phyloP scores from a whole-genome alignment of 495 filamentous ascomycete species.

The Hypoxylon rickii region DNA sequence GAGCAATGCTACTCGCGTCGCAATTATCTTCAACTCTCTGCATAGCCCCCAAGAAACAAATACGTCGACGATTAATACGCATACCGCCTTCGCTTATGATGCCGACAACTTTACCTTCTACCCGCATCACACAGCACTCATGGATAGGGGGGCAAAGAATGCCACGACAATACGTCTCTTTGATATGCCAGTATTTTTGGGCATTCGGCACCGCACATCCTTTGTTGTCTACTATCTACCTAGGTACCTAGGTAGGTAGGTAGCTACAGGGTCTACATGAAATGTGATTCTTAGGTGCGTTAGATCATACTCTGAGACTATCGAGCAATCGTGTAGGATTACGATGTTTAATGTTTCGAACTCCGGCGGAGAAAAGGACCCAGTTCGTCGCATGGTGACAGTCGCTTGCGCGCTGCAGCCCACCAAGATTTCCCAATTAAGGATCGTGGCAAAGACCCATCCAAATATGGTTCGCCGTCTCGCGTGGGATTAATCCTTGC shows the following conservation, averaged over 20 bases:
- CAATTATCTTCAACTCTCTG: slow-evolving; percentile 1
- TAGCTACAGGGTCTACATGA: too few relatives aligned
- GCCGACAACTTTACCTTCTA: slow-evolving; percentile 2
- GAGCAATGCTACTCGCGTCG: slow-evolving; percentile 10
- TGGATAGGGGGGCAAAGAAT: too few relatives aligned
- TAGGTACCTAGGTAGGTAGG: too few relatives aligned
- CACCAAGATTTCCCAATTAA: slow-evolving; percentile 20
- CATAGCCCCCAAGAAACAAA: slow-evolving; percentile 12
- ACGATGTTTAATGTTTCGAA: background rate
- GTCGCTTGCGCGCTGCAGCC: slow-evolving; percentile 21
- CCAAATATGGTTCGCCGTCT: slow-evolving; percentile 22
- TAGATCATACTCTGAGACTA: background rate
- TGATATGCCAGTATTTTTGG: too few relatives aligned
- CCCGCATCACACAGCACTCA: too few relatives aligned
- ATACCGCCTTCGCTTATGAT: slow-evolving; percentile 28
- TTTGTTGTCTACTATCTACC: too few relatives aligned
- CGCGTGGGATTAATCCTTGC: slow-evolving; percentile 32
- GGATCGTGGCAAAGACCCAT: slow-evolving; percentile 23
- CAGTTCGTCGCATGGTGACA: slow-evolving; percentile 5
- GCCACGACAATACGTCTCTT: too few relatives aligned
- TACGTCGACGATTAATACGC: slow-evolving; percentile 10
- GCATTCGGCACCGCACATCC: too few relatives aligned
- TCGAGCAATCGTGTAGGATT: slow-evolving; percentile 1
- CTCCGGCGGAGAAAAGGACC: background rate
- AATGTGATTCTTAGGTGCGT: background rate